phyloP scores from a whole-genome alignment of 768 basidiomycete species.

The Hygrophorus russula region DNA sequence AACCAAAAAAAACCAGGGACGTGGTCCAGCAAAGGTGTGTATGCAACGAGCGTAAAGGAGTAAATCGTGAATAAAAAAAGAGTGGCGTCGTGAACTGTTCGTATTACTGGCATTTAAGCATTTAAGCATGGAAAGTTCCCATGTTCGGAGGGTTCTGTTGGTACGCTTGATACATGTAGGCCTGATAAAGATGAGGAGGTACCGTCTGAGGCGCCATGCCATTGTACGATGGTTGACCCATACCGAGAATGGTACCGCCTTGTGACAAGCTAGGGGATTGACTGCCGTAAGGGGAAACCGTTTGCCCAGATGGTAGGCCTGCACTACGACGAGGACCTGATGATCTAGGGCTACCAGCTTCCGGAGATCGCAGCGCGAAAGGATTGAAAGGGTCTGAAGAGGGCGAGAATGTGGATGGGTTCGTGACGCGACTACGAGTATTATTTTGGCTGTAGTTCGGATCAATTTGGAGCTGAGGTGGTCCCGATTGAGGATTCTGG shows the following conservation, averaged over 20 bases:
- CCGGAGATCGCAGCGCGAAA: conserved; percentile 35
- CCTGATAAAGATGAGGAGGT: conserved; percentile 61
- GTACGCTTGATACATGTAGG: conserved; percentile 80
- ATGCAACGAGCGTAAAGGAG: neutral
- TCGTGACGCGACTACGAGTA: conserved; percentile 23
- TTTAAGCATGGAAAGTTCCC: conserved; percentile 65
- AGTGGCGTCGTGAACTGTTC: conserved; percentile 11
- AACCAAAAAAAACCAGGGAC: conserved; percentile 2
- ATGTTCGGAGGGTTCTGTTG: conserved; percentile 70
- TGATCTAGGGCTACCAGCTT: conserved; percentile 36
- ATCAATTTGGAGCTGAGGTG: conserved; percentile 63
- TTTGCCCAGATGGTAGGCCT: conserved; percentile 36
- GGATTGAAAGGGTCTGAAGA: conserved; percentile 39
- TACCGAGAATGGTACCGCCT: conserved; percentile 44
- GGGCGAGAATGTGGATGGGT: conserved; percentile 29
- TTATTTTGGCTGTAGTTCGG: conserved; percentile 39
- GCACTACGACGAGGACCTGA: conserved; percentile 35
- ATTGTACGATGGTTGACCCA: conserved; percentile 57
- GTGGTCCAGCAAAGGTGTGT: neutral
- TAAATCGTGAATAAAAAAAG: neutral
- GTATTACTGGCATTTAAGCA: conserved; percentile 18
- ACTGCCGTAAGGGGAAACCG: conserved; percentile 38
- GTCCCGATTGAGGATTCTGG: conserved; percentile 74
- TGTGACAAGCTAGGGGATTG: conserved; percentile 56
- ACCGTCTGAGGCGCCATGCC: conserved; percentile 48